Percentiles rank a stretch among this genome's conserved stretches.
Evolutionary conservation across 2,329 filamentous ascomycete species (phyloP).

Genomic region (Venturia carpophila): DNA sequence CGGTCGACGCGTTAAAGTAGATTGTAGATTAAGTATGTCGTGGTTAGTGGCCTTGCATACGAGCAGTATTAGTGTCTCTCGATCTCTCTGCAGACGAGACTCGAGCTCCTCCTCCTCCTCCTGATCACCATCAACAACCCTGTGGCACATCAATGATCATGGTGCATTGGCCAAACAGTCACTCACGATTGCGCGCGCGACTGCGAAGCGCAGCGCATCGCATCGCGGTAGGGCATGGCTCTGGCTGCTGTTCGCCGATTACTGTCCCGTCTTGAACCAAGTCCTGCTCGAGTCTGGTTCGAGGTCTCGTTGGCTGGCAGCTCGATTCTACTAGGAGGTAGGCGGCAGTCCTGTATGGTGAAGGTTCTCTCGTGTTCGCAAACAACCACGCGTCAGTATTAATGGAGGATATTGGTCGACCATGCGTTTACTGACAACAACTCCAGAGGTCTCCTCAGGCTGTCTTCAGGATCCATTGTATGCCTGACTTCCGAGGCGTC

Average conservation of each 20-base stretch:
- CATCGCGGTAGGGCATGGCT: not conserved
- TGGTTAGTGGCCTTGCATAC: not conserved
- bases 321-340: not conserved
- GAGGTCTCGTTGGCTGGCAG: not conserved
- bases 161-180: not conserved
- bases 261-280: not conserved
- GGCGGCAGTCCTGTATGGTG: too few relatives aligned
- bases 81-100: not conserved
- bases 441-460: not conserved
- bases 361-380: not conserved
- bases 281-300: not conserved
- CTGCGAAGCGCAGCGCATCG: not conserved
- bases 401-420: not conserved
- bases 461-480: not conserved
- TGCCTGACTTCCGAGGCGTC: too few relatives aligned
- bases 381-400: not conserved
- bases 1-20: not conserved
- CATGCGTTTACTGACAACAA: not conserved
- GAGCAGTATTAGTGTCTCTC: not conserved
- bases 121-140: slow-evolving; percentile 4
- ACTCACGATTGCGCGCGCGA: not conserved
- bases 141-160: slow-evolving; percentile 6
- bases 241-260: not conserved
- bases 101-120: not conserved
- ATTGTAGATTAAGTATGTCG: slow-evolving; percentile 1